Conservation (phyloP, 164 flowering plant genomes). For the Vitis vinifera region DNA sequence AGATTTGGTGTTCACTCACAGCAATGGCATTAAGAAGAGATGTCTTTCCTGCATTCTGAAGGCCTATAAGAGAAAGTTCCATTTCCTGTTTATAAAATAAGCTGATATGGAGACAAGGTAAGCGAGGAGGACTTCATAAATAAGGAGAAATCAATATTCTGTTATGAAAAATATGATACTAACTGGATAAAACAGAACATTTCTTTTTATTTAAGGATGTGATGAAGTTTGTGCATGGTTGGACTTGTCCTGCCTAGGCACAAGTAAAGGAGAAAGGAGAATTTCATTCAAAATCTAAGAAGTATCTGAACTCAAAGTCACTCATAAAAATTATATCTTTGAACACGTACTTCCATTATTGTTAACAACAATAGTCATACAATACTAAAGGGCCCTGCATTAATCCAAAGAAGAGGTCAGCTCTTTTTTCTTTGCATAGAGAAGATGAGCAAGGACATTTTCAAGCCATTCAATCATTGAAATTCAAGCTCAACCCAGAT, state of each 20-base stretch:
- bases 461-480: no score
- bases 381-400: no score
- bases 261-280: neutral
- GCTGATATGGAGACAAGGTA: constrained; percentile 36
- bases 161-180: no score
- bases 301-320: neutral
- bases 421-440: no score
- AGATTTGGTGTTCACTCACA: constrained; percentile 44
- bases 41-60: constrained; percentile 95
- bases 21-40: constrained; percentile 90
- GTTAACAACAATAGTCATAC: neutral
- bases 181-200: no score
- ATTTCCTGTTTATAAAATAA: constrained; percentile 92
- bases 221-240: neutral
- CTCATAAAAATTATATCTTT: neutral
- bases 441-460: no score
- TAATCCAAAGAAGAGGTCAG: no score
- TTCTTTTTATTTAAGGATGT: no score
- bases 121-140: neutral
- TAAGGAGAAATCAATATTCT: no score
- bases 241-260: neutral
- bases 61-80: constrained; percentile 92
- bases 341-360: neutral
- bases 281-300: neutral
- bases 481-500: no score